Percentiles rank a stretch among this genome's conserved stretches.
phyloP scores from a whole-genome alignment of 2,329 filamentous ascomycete species.

The Verticillium alfalfae region DNA sequence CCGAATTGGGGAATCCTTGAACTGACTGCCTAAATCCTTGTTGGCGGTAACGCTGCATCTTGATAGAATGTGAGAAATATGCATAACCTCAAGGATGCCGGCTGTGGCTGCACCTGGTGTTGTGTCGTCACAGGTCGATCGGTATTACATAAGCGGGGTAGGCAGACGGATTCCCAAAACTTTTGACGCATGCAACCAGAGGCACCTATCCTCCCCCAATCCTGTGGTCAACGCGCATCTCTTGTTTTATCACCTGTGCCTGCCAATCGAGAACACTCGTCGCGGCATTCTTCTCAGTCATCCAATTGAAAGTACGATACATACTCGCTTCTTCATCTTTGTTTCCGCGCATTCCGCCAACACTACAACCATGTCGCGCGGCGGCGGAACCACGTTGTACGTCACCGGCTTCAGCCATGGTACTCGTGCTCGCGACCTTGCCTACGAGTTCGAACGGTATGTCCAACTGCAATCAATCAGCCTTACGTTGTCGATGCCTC shows the following conservation, averaged over 20 bases:
- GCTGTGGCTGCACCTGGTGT: background rate
- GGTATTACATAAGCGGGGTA: background rate
- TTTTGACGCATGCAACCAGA: background rate
- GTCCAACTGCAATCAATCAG: slow-evolving; percentile 48
- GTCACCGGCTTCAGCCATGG: slow-evolving; percentile 99
- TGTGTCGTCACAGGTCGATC: background rate
- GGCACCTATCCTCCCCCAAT: background rate
- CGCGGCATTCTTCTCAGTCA: background rate
- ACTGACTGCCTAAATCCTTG: too few relatives aligned
- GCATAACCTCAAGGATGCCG: background rate
- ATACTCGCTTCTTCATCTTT: background rate
- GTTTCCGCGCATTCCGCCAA: background rate
- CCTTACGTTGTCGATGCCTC: slow-evolving; percentile 24
- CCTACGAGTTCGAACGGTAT: slow-evolving; percentile 99
- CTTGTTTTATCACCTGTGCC: background rate
- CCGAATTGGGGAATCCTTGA: too few relatives aligned
- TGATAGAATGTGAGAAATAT: too few relatives aligned
- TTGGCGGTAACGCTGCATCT: too few relatives aligned
- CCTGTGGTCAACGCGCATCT: background rate
- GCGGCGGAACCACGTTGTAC: slow-evolving; percentile 89
- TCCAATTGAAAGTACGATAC: background rate
- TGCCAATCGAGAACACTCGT: background rate
- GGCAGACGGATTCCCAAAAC: background rate
- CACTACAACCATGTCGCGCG: slow-evolving; percentile 69
- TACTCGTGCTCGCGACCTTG: slow-evolving; percentile 96